These are phyloP conservation scores for Periconia sp. DNA, from an alignment of 2,329 filamentous ascomycete species.

Conservation along the genomic window DNA sequence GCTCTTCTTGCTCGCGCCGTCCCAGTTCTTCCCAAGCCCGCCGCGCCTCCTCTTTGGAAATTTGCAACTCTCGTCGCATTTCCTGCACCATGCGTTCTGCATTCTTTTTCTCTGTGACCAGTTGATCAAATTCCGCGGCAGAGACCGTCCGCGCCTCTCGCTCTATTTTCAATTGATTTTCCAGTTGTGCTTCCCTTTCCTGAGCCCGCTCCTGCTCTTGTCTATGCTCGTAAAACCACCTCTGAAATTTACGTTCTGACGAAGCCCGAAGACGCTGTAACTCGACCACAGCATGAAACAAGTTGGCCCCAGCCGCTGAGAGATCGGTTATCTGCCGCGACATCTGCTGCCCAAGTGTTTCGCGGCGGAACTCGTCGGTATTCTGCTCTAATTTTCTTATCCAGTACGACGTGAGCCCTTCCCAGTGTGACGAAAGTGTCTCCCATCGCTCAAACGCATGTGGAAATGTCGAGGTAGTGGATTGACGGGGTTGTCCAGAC, in stretches of 20 bases:
- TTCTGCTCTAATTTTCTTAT: slow-evolving; percentile 91
- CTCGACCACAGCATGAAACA: slow-evolving; percentile 97
- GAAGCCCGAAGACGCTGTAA: slow-evolving; percentile 90
- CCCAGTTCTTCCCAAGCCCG: slow-evolving; percentile 97
- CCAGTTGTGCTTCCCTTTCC: slow-evolving; percentile 80
- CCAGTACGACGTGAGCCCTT: slow-evolving; percentile 96
- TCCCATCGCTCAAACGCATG: slow-evolving; percentile 99
- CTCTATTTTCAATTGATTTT: slow-evolving; percentile 73
- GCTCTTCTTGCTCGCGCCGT: slow-evolving; percentile 87
- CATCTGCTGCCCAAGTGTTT: slow-evolving; percentile 83
- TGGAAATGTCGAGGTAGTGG: slow-evolving; percentile 71
- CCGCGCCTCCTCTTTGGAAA: slow-evolving; percentile 93
- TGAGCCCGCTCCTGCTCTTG: slow-evolving; percentile 82
- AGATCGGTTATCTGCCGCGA: slow-evolving; percentile 93
- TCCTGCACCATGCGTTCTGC: slow-evolving; percentile 80
- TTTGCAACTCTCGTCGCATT: slow-evolving; percentile 88
- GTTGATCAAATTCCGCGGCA: slow-evolving; percentile 65
- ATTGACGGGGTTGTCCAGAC: slow-evolving; percentile 35
- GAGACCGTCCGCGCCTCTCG: slow-evolving; percentile 69
- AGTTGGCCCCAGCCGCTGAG: slow-evolving; percentile 93
- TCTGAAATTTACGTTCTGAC: slow-evolving; percentile 95
- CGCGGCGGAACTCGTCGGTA: slow-evolving; percentile 77
- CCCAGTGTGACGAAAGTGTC: slow-evolving; percentile 94
- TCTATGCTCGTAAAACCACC: slow-evolving; percentile 97
- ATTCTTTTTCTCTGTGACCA: slow-evolving; percentile 68